Percentiles rank a stretch among this genome's conserved stretches.
phyloP scores from a whole-genome alignment of 371 early-diverging fungal genomes.

The Parasitella parasitica region DNA sequence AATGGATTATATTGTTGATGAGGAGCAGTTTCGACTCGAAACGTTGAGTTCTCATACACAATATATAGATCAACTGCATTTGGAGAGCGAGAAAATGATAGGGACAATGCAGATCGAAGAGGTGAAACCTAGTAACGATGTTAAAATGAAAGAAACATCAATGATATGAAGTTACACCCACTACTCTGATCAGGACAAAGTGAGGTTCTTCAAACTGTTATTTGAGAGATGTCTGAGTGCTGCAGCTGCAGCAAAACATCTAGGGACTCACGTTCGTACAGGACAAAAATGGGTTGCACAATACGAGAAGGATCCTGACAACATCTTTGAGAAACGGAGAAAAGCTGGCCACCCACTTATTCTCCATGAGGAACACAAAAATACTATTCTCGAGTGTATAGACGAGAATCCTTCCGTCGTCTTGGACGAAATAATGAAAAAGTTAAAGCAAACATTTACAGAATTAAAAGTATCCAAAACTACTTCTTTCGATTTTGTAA shows the following conservation, averaged over 20 bases:
- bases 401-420: conserved; percentile 17
- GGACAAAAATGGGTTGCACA: conserved; percentile 18
- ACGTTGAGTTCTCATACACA: conserved; percentile 14
- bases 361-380: conserved; percentile 12
- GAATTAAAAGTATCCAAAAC: conserved; percentile 17
- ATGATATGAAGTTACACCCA: conserved; percentile 8
- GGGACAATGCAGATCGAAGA: conserved; percentile 2
- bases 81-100: background rate
- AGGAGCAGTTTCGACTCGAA: conserved; percentile 17
- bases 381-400: conserved; percentile 4
- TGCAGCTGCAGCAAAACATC: conserved; percentile 8
- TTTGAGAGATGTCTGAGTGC: conserved; percentile 16
- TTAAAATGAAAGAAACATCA: conserved; percentile 8
- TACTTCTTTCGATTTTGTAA: conserved; percentile 19
- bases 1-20: conserved; percentile 24
- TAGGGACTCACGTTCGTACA: conserved; percentile 9
- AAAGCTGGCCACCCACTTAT: conserved; percentile 11
- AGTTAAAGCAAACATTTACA: background rate
- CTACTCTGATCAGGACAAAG: conserved; percentile 15
- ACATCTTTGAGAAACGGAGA: conserved; percentile 14
- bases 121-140: background rate
- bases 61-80: conserved; percentile 4
- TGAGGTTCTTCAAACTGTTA: conserved; percentile 8
- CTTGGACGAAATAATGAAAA: background rate
- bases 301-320: conserved; percentile 14